Base-by-base conservation (phyloP, 805 yeast genomes). In the Ogataea siamensis region DNA sequence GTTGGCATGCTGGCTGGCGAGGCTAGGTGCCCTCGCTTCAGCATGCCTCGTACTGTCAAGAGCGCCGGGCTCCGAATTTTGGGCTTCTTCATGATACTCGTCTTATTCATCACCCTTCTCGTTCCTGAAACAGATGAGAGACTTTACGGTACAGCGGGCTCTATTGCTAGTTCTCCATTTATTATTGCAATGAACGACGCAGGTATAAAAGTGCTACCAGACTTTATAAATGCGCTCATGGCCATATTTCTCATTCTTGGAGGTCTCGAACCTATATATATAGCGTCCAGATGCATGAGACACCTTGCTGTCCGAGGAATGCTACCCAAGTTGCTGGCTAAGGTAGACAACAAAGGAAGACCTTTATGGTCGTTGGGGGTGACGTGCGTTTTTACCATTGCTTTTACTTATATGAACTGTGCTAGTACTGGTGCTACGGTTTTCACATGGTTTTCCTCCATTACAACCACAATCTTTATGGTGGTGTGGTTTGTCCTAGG, bases 151-250 rank as follows among this genome's bases (percentile, higher is more conserved):
- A 53, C 70, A 0, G 52, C 66, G 10, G 64, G 68, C 29, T 72
- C 74, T 39, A 67, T 72, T 32, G 65, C 78, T 13, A 75, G 82
- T n/a, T 79, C 85, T 10, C 87, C 87, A 13, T 80, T 78, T 53
- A 84, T 78, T 43, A 68, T 80, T 57, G 84, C 86, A 28, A 71
- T 85, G 84, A 59, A 60, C 32, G 60, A 67, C 31, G 80, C 75
- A 12, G 76, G 78, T 40, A 73, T 79, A 40, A 64, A 63, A 38
- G 79, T 73, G 21, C 66, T 78, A 28, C 85, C 86, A 22, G 74
- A 76, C 39, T 68, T 80, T 41, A 76, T 80, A 58, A 80, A 80
- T 53, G 82, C 80, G 7, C 81, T 79, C 24, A 78, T 80, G 34
- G 67, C 86, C 38, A 68, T 84, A 11, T 40, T 38, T 22, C 21